phyloP scores from a whole-genome alignment of 2,329 filamentous ascomycete genomes.

The Dendrostoma leiphaemia region DNA sequence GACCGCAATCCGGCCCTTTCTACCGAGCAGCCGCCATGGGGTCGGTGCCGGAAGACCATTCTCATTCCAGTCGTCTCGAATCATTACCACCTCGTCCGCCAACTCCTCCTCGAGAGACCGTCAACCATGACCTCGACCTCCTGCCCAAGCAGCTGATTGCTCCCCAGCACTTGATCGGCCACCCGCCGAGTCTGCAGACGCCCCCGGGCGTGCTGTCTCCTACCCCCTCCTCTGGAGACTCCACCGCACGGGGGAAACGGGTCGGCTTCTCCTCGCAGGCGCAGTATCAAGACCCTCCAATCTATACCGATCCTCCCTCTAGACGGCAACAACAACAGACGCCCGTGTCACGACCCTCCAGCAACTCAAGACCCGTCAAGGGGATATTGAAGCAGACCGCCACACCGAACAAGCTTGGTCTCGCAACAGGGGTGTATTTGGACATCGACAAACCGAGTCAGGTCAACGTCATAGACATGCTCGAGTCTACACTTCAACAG shows the following conservation, averaged over 20 bases:
- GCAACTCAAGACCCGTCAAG: conserved; percentile 48
- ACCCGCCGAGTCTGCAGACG: conserved; percentile 46
- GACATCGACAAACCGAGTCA: conserved; percentile 28
- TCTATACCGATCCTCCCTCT: conserved; percentile 37
- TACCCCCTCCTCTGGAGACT: conserved; percentile 39
- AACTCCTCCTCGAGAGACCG: conserved; percentile 62
- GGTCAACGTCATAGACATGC: conserved; percentile 70
- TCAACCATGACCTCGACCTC: conserved; percentile 34
- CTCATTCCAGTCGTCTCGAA: conserved; percentile 44
- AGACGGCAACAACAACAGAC: conserved; percentile 39
- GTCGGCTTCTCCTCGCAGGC: conserved; percentile 57
- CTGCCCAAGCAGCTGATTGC: conserved; percentile 33
- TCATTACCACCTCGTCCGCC: conserved; percentile 58
- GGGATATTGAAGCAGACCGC: conserved; percentile 76
- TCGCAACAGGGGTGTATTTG: conserved; percentile 43
- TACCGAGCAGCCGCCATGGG: conserved; percentile 16
- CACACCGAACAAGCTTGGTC: conserved; percentile 44
- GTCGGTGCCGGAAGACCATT: conserved; percentile 14
- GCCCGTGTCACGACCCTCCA: conserved; percentile 37
- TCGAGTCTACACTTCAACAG: conserved; percentile 81
- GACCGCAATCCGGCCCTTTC: conserved; percentile 20
- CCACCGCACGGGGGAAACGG: conserved; percentile 48
- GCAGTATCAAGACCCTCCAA: conserved; percentile 55
- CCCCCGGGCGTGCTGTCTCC: conserved; percentile 48
- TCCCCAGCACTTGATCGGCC: conserved; percentile 32